Percentiles rank a stretch among this genome's conserved stretches.
These are phyloP conservation scores for Claviceps fusiformis DNA, from an alignment of 2,329 filamentous ascomycete genomes.

Conservation along the genomic window DNA sequence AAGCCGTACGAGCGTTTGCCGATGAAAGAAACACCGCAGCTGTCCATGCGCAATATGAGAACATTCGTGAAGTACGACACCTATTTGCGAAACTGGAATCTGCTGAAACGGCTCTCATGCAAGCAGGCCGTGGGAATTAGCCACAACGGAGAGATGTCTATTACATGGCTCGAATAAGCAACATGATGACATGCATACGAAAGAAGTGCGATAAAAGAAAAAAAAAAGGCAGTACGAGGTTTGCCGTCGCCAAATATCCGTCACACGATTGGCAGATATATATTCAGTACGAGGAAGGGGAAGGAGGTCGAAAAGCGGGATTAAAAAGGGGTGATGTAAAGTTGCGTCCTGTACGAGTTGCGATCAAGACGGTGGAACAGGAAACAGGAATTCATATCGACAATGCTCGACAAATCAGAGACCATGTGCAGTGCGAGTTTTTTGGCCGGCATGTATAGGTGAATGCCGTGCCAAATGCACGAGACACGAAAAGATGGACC, in stretches of 20 bases:
- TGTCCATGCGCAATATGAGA: conserved; percentile 44
- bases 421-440: not conserved
- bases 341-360: not conserved
- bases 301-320: not conserved
- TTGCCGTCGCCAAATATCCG: not conserved
- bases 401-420: not conserved
- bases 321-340: no score
- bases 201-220: not conserved
- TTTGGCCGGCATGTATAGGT: no score
- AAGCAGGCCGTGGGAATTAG: not conserved
- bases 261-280: not conserved
- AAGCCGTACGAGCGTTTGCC: conserved; percentile 66
- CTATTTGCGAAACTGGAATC: conserved; percentile 50
- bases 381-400: not conserved
- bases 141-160: not conserved
- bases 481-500: not conserved
- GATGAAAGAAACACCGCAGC: conserved; percentile 57
- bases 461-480: not conserved
- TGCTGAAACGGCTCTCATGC: conserved; percentile 3
- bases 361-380: not conserved
- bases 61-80: conserved; percentile 60
- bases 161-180: not conserved
- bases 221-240: not conserved
- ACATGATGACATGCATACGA: not conserved
- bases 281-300: not conserved